A percentile compares a stretch with the other conserved stretches of the same genome.
phyloP scores from a whole-genome alignment of 768 basidiomycete genomes.

The Hericium erinaceus region DNA sequence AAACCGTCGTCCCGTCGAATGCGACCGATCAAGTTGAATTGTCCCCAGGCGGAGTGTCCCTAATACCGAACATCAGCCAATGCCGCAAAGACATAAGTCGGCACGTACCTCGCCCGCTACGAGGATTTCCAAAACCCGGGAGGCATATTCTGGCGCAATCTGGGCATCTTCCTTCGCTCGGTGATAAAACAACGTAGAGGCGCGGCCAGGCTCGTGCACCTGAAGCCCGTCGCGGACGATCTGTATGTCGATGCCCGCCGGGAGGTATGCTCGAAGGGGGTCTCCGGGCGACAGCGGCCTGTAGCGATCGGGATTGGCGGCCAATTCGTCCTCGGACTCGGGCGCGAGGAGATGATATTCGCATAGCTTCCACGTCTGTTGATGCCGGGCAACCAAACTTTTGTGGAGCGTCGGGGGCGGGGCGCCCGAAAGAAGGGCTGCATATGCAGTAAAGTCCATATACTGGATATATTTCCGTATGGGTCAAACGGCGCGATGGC shows the following conservation, averaged over 20 bases:
- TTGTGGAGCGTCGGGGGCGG: slow-evolving; percentile 58
- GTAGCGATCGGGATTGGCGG: slow-evolving; percentile 10
- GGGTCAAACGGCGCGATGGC: neutral
- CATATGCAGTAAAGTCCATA: slow-evolving; percentile 79
- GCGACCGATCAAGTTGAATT: slow-evolving; percentile 71
- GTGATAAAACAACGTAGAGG: slow-evolving; percentile 21
- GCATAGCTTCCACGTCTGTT: slow-evolving; percentile 82
- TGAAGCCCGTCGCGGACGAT: slow-evolving; percentile 41
- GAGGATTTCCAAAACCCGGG: slow-evolving; percentile 47
- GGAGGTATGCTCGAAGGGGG: slow-evolving; percentile 54
- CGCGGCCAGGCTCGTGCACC: slow-evolving; percentile 34
- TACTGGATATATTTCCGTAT: slow-evolving; percentile 35
- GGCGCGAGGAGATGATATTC: slow-evolving; percentile 52
- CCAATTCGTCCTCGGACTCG: slow-evolving; percentile 23
- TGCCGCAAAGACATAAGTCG: neutral
- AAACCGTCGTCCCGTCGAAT: slow-evolving; percentile 78
- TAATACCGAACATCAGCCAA: slow-evolving; percentile 18
- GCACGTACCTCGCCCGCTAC: slow-evolving; percentile 59
- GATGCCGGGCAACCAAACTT: slow-evolving; percentile 72
- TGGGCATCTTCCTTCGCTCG: slow-evolving; percentile 3
- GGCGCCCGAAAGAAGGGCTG: slow-evolving; percentile 61
- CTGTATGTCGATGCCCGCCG: slow-evolving; percentile 37
- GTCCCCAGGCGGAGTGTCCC: slow-evolving; percentile 91
- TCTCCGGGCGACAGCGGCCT: slow-evolving; percentile 46
- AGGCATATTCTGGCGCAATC: slow-evolving; percentile 11